Evolutionary conservation across 176 grass and related monocot species (phyloP), one percentile per base, ranked within the genome.

Genomic region (Carex pumila): DNA sequence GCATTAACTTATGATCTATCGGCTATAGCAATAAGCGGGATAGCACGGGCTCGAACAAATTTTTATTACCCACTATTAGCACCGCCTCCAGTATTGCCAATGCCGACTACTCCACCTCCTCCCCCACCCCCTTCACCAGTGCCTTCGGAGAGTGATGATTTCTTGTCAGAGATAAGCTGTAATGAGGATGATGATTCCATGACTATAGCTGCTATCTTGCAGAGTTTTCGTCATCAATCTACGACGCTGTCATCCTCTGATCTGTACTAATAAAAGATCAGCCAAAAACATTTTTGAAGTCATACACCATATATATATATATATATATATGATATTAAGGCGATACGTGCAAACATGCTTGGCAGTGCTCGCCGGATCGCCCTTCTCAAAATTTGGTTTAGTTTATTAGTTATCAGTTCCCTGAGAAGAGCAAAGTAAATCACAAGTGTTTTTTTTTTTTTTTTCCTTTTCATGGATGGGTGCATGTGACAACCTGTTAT

Each of bases 1-100:
- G 92, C 92, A 13, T 64, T 94, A 6, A 89, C 92, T 12, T 94
- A 94, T 37, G 92, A 94, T 79, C 84, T 92, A 62, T 89, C 90
- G 0, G 80, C 94, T 64, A 87, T 97, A 81, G 68, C 94, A 76
- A 91, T 93, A 67, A 81, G 84, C 22, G 94, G 94, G 3, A 9
- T 70, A 17, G 81, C 79, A 13, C 56, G 65, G 3, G 91, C 91
- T 3, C 85, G 89, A 21, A 93, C 91, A 49, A 97, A 97, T 65
- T 97, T 97, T 69, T 83, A 55, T 80, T 91, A 93, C 84, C 85
- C 87, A 5, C 81, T 80, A 70, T 30, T 68, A 72, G 22, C 41
- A 14, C 45, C 70, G 39, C 60, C 86, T 65, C 21, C 37, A 18
- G 37, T 19, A 5, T 68, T 77, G 49, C 69, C 80, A 31, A 57